Evolutionary conservation across 1,284 basidiomycete species (phyloP), one percentile per base, ranked within the genome.

Genomic region (Ustilago loliicola): DNA sequence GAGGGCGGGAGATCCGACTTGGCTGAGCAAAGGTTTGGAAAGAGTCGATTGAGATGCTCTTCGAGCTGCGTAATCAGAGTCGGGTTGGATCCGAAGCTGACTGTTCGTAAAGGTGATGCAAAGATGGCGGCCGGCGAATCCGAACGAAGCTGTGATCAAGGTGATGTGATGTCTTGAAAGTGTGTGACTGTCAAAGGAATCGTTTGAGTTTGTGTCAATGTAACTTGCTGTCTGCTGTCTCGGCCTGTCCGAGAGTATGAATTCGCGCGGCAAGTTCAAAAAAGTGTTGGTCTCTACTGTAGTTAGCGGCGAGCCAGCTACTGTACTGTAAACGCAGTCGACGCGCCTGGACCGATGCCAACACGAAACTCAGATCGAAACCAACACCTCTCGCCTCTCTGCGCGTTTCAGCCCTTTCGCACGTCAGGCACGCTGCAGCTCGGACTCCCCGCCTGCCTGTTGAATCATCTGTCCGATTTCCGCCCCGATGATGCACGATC

Each of bases 251-350:
- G 61, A 58, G 27, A 50, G 48, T 27, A 61, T 61, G 59, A 65
- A 48, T 59, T 52, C 34, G 68, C 62, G 68, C 62, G 62, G 42
- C 42, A 48, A 25, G 34, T 25, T n/a, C 19, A 72, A 62, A 70
- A 72, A 72, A 72, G 71, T 73, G 71, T 73, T 73, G 71, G 61
- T 73, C 71, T 67, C 65, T 21, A 25, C 4, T 48, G 25, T 19
- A 3, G n/a, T n/a, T n/a, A n/a, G n/a, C 38, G 30, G 54, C 30
- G 50, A 66, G 65, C 45, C 64, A 56, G 25, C 8, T 25, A 56
- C 30, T 4, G 13, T 17, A 23, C 11, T 34, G 36, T 21, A 47
- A 54, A 65, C 48, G 71, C 66, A 73, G 21, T 42, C 56, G 61
- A 73, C 71, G 71, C 71, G 71, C 71, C 71, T 61, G 60, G 56